These are phyloP conservation scores for Lentinula lateritia DNA, from an alignment of 768 basidiomycete genomes.

Conservation along the genomic window DNA sequence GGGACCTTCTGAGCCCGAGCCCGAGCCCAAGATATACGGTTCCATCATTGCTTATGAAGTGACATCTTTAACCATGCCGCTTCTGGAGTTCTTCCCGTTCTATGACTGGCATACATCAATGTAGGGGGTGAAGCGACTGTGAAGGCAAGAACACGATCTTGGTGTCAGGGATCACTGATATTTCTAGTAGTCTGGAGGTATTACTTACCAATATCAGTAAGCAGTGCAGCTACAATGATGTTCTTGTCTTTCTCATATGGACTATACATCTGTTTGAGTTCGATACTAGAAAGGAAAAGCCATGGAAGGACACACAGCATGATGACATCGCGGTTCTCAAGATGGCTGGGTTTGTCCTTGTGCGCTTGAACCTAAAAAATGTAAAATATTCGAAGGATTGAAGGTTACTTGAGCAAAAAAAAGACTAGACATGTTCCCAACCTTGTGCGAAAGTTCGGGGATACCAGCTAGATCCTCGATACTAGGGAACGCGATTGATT, in stretches of 20 bases:
- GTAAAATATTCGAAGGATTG: too few relatives aligned
- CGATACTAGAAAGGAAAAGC: not conserved
- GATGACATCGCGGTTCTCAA: not conserved
- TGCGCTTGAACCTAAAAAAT: too few relatives aligned
- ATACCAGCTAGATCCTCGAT: not conserved
- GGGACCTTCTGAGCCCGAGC: too few relatives aligned
- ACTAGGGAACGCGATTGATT: not conserved
- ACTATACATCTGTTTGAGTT: not conserved
- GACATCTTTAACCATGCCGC: not conserved
- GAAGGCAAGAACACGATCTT: not conserved
- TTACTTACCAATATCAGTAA: not conserved
- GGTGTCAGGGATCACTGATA: not conserved
- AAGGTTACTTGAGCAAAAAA: not conserved
- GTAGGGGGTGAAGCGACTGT: not conserved
- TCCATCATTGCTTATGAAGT: too few relatives aligned
- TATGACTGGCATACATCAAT: not conserved
- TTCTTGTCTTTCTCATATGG: not conserved
- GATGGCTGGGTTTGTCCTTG: not conserved
- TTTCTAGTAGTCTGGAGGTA: not conserved
- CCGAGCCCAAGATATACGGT: too few relatives aligned
- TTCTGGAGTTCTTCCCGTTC: not conserved
- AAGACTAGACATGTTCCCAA: not conserved
- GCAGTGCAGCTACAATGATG: not conserved
- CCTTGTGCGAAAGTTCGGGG: not conserved
- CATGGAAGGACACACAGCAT: not conserved